Evolutionary conservation across 2,329 filamentous ascomycete species (phyloP).

Genomic region (Trichophyton verrucosum): DNA sequence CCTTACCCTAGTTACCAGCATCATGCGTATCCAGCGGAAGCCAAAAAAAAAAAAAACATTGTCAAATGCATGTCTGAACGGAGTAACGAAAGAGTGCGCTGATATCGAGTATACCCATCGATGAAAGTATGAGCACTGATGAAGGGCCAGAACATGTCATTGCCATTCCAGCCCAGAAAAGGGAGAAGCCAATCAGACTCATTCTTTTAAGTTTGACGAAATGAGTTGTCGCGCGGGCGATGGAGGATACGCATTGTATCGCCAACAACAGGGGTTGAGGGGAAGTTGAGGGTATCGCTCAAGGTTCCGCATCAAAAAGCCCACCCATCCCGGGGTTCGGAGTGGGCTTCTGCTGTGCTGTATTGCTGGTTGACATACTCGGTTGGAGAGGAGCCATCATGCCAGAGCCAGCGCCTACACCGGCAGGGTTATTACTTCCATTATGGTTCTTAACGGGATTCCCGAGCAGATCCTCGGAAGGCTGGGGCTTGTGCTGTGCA

Average conservation of each 20-base stretch:
- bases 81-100: not conserved
- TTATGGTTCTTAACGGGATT: constrained; percentile 7
- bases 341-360: constrained; percentile 20
- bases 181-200: not conserved
- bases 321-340: constrained; percentile 28
- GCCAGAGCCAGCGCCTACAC: constrained; percentile 1
- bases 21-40: not conserved
- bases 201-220: not conserved
- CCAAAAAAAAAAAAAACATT: no score
- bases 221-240: not conserved
- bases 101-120: not conserved
- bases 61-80: not conserved
- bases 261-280: not conserved
- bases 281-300: constrained; percentile 4
- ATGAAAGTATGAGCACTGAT: not conserved
- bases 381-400: constrained; percentile 16
- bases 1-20: not conserved
- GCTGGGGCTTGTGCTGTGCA: not conserved
- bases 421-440: not conserved
- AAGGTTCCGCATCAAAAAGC: constrained; percentile 33
- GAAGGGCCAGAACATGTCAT: not conserved
- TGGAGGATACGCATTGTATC: not conserved
- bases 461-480: constrained; percentile 13
- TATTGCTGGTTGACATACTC: constrained; percentile 10
- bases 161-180: not conserved